phyloP scores from a whole-genome alignment of 2,329 filamentous ascomycete genomes.

The Fusarium sp. region DNA sequence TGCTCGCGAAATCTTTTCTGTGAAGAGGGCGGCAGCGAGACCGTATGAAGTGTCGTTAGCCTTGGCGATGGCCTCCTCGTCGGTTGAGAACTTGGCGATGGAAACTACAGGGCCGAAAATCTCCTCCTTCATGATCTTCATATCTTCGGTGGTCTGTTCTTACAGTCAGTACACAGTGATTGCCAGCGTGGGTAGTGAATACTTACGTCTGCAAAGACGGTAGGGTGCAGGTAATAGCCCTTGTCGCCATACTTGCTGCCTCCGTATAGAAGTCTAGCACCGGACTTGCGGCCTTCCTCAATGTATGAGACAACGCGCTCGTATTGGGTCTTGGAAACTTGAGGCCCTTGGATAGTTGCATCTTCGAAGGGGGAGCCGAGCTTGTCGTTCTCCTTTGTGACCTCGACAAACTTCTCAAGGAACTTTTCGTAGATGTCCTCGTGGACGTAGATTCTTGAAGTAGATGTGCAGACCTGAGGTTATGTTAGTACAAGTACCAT shows the following conservation, averaged over 20 bases:
- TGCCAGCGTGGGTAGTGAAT: not conserved
- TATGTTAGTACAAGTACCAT: not conserved
- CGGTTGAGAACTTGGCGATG: constrained; percentile 46
- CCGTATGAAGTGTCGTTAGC: constrained; percentile 64
- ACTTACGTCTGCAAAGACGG: constrained; percentile 49
- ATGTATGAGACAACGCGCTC: constrained; percentile 75
- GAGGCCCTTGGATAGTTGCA: constrained; percentile 74
- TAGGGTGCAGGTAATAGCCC: constrained; percentile 49
- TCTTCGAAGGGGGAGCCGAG: constrained; percentile 74
- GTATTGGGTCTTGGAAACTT: constrained; percentile 74
- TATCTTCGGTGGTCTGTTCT: constrained; percentile 43
- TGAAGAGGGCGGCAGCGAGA: constrained; percentile 68
- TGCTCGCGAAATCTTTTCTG: constrained; percentile 61
- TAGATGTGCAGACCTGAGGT: constrained; percentile 67
- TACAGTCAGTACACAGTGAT: constrained; percentile 41
- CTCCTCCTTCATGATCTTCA: constrained; percentile 50
- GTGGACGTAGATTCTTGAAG: constrained; percentile 71
- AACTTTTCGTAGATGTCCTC: constrained; percentile 70
- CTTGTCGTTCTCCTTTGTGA: constrained; percentile 64
- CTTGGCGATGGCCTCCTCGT: constrained; percentile 45
- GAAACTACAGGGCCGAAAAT: constrained; percentile 51
- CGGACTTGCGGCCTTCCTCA: constrained; percentile 72
- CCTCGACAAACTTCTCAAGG: constrained; percentile 64
- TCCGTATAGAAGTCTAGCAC: constrained; percentile 66
- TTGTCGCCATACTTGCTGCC: constrained; percentile 43